phyloP scores from a whole-genome alignment of 2,329 filamentous ascomycete genomes.

The Colletotrichum eremochloae region DNA sequence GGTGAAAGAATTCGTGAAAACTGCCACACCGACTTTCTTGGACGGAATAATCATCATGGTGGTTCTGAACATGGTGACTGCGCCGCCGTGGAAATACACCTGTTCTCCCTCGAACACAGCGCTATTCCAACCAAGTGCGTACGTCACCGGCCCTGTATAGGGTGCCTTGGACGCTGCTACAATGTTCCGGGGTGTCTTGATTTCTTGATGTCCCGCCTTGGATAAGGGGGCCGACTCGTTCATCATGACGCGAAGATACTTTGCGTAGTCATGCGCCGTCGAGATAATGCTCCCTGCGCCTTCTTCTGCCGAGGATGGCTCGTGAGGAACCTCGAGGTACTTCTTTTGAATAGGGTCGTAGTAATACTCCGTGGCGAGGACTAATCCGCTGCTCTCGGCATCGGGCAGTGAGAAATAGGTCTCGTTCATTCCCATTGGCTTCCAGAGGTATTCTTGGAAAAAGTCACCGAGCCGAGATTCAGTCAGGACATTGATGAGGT shows the following conservation, averaged over 20 bases:
- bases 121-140: constrained; percentile 50
- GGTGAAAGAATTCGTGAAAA: constrained; percentile 46
- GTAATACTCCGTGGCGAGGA: constrained; percentile 58
- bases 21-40: constrained; percentile 50
- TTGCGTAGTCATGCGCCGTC: constrained; percentile 55
- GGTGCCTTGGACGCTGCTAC: constrained; percentile 23
- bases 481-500: constrained; percentile 61
- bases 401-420: constrained; percentile 53
- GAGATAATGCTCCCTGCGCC: constrained; percentile 60
- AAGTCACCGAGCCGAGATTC: constrained; percentile 55
- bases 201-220: constrained; percentile 44
- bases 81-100: constrained; percentile 50
- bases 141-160: constrained; percentile 45
- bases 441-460: constrained; percentile 58
- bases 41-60: constrained; percentile 52
- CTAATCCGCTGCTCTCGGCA: constrained; percentile 44
- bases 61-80: constrained; percentile 47
- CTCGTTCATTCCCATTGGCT: constrained; percentile 61
- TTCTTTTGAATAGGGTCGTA: constrained; percentile 50
- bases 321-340: constrained; percentile 46
- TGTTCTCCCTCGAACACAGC: constrained; percentile 46
- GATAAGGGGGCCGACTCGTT: constrained; percentile 47
- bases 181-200: constrained; percentile 48
- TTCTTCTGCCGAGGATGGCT: constrained; percentile 50
- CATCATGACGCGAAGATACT: constrained; percentile 52